A percentile compares a stretch with the other conserved stretches of the same genome.
Evolutionary conservation across 2,329 filamentous ascomycete genomes (phyloP).

Genomic region (Amauroascus niger): DNA sequence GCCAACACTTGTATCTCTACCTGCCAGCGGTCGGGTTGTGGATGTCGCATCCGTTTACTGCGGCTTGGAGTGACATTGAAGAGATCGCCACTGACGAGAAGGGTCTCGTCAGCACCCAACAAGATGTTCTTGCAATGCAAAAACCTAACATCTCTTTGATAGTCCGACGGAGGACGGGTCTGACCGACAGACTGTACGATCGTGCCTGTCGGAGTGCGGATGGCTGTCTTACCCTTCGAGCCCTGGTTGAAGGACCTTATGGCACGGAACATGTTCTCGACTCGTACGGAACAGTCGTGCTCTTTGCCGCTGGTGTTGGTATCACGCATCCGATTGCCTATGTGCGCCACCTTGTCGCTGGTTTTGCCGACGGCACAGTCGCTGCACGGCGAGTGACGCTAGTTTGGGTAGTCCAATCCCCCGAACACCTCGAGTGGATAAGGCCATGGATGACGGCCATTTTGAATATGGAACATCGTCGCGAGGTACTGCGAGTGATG

Average conservation of each 20-base stretch:
- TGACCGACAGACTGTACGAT: constrained; percentile 73
- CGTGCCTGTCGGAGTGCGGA: constrained; percentile 49
- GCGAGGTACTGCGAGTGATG: constrained; percentile 74
- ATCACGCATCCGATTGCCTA: constrained; percentile 94
- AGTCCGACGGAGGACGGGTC: constrained; percentile 76
- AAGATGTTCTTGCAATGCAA: constrained; percentile 43
- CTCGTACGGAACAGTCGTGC: constrained; percentile 83
- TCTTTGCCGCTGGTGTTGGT: constrained; percentile 85
- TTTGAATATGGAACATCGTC: constrained; percentile 66
- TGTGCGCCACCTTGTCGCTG: constrained; percentile 63
- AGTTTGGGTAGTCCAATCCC: constrained; percentile 86
- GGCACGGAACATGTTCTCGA: constrained; percentile 72
- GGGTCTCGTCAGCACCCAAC: constrained; percentile 37
- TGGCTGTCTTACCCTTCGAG: constrained; percentile 53
- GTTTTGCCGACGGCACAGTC: constrained; percentile 59
- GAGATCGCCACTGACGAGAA: constrained; percentile 37
- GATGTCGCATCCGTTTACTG: constrained; percentile 70
- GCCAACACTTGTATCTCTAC: constrained; percentile 65
- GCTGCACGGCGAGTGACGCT: constrained; percentile 74
- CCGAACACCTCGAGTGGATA: constrained; percentile 86
- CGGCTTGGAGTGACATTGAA: constrained; percentile 60
- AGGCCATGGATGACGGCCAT: constrained; percentile 74
- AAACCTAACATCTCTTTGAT: constrained; percentile 64
- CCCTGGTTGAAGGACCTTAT: constrained; percentile 84
- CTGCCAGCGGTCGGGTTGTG: constrained; percentile 56